phyloP scores from a whole-genome alignment of 257 asterid genomes.

The Parsonsia alboflavescens region DNA sequence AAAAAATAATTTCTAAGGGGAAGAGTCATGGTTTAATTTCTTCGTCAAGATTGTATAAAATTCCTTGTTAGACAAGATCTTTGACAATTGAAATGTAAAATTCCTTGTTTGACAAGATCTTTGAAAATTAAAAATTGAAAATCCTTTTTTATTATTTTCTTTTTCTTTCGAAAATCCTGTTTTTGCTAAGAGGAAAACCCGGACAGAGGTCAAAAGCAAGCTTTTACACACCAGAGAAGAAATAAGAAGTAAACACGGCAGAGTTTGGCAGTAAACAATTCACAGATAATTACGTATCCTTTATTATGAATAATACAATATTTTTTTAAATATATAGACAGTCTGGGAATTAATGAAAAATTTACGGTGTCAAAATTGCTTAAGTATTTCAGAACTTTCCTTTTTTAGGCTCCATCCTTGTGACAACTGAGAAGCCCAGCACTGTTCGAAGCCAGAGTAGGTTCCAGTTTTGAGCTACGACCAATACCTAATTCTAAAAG shows the following conservation, averaged over 20 bases:
- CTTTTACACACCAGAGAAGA: not conserved
- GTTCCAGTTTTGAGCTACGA: not conserved
- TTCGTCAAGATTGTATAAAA: not conserved
- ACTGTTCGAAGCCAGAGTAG: not conserved
- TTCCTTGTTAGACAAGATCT: constrained; percentile 1
- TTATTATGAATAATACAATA: not conserved
- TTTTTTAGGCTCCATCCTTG: not conserved
- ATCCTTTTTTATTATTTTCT: too few relatives aligned
- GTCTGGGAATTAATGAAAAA: too few relatives aligned
- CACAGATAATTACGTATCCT: constrained; percentile 1
- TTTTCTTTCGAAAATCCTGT: too few relatives aligned
- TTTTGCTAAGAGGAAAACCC: not conserved
- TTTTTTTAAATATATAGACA: too few relatives aligned
- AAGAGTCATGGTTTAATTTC: not conserved
- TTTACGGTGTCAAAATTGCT: not conserved
- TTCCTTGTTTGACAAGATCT: too few relatives aligned
- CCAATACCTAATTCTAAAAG: not conserved
- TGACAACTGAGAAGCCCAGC: not conserved
- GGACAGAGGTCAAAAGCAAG: not conserved
- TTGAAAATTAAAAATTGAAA: too few relatives aligned
- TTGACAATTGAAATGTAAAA: constrained; percentile 2
- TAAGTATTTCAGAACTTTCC: not conserved
- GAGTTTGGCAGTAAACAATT: constrained; percentile 1
- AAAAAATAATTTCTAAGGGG: too few relatives aligned
- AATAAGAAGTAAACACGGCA: constrained; percentile 11